A percentile compares a stretch with the other conserved stretches of the same genome.
Evolutionary conservation across 768 basidiomycete genomes (phyloP).

Genomic region (Hericium erinaceus): DNA sequence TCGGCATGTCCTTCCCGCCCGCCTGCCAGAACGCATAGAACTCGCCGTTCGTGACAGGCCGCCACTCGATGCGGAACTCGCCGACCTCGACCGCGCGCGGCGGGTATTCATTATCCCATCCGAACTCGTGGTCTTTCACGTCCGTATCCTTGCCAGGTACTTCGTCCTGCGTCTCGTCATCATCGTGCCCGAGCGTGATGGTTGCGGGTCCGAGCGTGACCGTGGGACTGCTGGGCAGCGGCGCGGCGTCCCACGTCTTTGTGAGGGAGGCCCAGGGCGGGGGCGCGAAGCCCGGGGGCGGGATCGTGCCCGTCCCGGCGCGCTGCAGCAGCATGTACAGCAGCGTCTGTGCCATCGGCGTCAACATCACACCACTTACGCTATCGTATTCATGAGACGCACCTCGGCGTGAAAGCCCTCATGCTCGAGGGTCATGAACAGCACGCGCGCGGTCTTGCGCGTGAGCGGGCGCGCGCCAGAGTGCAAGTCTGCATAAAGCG

Average conservation of each 20-base stretch:
- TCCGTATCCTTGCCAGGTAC: slow-evolving; percentile 20
- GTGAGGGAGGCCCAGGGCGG: slow-evolving; percentile 65
- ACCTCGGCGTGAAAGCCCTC: slow-evolving; percentile 84
- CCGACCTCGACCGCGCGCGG: slow-evolving; percentile 47
- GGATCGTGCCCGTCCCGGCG: slow-evolving; percentile 66
- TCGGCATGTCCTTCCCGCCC: slow-evolving; percentile 32
- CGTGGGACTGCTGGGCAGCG: slow-evolving; percentile 32
- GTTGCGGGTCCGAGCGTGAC: slow-evolving; percentile 50
- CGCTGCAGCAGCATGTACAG: slow-evolving; percentile 91
- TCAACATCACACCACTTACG: neutral
- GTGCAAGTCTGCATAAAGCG: slow-evolving; percentile 65
- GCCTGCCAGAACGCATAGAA: slow-evolving; percentile 59
- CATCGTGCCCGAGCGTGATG: slow-evolving; percentile 73
- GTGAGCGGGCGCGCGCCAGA: slow-evolving; percentile 41
- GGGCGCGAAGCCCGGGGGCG: slow-evolving; percentile 62
- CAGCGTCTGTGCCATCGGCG: slow-evolving; percentile 44
- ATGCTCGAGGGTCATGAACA: slow-evolving; percentile 90
- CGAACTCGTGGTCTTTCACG: slow-evolving; percentile 58
- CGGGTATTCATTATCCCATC: slow-evolving; percentile 94
- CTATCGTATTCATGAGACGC: neutral
- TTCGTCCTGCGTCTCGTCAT: slow-evolving; percentile 63
- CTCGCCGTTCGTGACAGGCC: slow-evolving; percentile 85
- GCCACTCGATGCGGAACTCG: slow-evolving; percentile 70
- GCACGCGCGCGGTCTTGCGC: slow-evolving; percentile 62
- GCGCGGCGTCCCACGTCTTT: slow-evolving; percentile 37